phyloP scores from a whole-genome alignment of 345 rosid species.

The Schrenkiella parvula region DNA sequence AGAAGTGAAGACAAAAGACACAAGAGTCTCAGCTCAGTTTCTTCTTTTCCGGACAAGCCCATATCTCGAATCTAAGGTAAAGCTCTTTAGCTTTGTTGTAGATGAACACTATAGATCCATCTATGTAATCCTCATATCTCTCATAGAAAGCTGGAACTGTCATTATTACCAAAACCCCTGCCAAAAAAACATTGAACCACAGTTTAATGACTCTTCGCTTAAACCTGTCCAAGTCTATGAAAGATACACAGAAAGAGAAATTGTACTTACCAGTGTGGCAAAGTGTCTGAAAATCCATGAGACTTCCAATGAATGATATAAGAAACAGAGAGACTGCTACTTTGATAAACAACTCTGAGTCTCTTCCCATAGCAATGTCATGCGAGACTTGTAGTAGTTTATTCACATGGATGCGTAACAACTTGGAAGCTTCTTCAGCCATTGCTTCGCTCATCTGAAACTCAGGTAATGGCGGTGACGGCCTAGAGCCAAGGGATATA shows the following conservation, averaged over 20 bases:
- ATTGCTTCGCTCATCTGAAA: slow-evolving; percentile 67
- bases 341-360: slow-evolving; percentile 57
- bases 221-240: background rate
- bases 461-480: slow-evolving; percentile 84
- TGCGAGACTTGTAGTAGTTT: slow-evolving; percentile 55
- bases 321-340: slow-evolving; percentile 57
- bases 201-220: background rate
- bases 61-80: slow-evolving; percentile 44
- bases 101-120: slow-evolving; percentile 34
- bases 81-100: slow-evolving; percentile 34
- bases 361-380: slow-evolving; percentile 74
- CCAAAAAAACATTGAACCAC: background rate
- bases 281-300: slow-evolving; percentile 67
- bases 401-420: slow-evolving; percentile 48
- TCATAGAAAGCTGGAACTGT: slow-evolving; percentile 80
- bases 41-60: slow-evolving; percentile 47
- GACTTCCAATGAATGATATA: slow-evolving; percentile 59
- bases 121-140: slow-evolving; percentile 52
- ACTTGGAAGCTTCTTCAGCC: slow-evolving; percentile 46
- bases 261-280: slow-evolving; percentile 62
- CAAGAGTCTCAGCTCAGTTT: slow-evolving; percentile 55
- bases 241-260: too few species aligned
- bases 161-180: slow-evolving; percentile 67
- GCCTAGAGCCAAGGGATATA: slow-evolving; percentile 41
- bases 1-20: background rate